Percentiles rank a stretch among this genome's conserved stretches.
Evolutionary conservation across 2,329 filamentous ascomycete species (phyloP).

Genomic region (Arthrobotrys entomopaga): DNA sequence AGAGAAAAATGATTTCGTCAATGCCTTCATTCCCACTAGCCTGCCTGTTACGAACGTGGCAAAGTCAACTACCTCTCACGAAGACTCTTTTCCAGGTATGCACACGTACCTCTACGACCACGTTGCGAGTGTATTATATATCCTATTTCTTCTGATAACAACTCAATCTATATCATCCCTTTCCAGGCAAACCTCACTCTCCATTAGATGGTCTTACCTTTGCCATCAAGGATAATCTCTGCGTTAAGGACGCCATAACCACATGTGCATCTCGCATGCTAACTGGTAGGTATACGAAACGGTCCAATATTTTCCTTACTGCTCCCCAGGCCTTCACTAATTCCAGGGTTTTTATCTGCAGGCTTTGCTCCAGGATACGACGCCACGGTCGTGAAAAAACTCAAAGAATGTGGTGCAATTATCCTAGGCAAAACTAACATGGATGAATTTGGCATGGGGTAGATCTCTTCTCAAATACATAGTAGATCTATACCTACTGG

Average conservation of each 20-base stretch:
- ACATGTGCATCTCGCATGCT: constrained; percentile 86
- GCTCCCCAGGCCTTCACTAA: constrained; percentile 5
- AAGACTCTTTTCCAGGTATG: not conserved
- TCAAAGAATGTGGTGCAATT: constrained; percentile 72
- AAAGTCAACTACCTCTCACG: not conserved
- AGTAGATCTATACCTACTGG: too few species aligned
- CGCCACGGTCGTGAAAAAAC: constrained; percentile 78
- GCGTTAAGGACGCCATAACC: constrained; percentile 73
- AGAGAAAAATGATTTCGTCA: constrained; percentile 26
- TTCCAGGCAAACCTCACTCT: constrained; percentile 1
- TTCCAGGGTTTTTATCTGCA: constrained; percentile 65
- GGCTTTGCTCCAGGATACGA: constrained; percentile 74
- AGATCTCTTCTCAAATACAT: constrained; percentile 22
- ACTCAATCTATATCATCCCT: not conserved
- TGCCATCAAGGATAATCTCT: constrained; percentile 82
- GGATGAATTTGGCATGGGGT: constrained; percentile 95
- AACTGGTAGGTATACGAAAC: constrained; percentile 37
- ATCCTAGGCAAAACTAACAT: constrained; percentile 86
- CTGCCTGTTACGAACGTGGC: constrained; percentile 5
- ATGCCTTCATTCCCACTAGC: constrained; percentile 32
- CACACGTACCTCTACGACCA: not conserved
- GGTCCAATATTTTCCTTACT: not conserved
- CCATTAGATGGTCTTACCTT: constrained; percentile 65
- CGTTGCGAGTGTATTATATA: not conserved
- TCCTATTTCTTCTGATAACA: not conserved